phyloP scores from a whole-genome alignment of 345 rosid genomes.

The Heritiera littoralis region DNA sequence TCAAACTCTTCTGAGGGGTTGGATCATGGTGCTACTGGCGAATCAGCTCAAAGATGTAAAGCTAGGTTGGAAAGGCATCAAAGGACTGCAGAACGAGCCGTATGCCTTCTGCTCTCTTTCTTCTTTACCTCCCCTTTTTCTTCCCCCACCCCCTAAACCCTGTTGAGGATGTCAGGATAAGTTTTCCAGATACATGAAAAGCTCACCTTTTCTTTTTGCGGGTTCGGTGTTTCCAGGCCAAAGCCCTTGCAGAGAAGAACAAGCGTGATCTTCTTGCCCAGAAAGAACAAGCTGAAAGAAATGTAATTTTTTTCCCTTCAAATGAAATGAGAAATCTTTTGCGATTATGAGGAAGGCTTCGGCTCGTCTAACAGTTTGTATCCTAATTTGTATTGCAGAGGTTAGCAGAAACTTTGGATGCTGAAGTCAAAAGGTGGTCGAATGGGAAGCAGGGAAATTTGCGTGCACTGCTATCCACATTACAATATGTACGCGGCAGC shows the following conservation, averaged over 20 bases:
- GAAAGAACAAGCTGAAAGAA: constrained; percentile 90
- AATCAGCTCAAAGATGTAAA: constrained; percentile 64
- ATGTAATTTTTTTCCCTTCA: constrained; percentile 47
- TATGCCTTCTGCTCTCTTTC: constrained; percentile 35
- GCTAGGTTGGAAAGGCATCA: constrained; percentile 76
- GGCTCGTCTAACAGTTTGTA: constrained; percentile 25
- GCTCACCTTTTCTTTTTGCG: constrained; percentile 19
- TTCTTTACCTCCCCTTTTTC: not conserved
- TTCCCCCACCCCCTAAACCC: not conserved
- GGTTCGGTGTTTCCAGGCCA: constrained; percentile 57
- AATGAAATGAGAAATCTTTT: constrained; percentile 4
- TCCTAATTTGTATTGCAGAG: constrained; percentile 50
- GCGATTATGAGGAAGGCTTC: not conserved
- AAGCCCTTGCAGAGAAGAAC: constrained; percentile 95
- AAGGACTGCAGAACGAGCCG: constrained; percentile 81
- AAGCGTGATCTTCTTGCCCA: constrained; percentile 76
- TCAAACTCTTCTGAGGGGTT: constrained; percentile 31
- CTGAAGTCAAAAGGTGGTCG: constrained; percentile 93
- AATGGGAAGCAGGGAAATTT: constrained; percentile 82
- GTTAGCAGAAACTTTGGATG: constrained; percentile 72
- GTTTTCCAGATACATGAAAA: constrained; percentile 21
- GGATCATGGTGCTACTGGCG: constrained; percentile 45
- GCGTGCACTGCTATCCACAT: constrained; percentile 90
- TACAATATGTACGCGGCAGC: constrained; percentile 65
- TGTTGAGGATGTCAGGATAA: not conserved